Percentiles rank a stretch among this genome's conserved stretches.
phyloP scores from a whole-genome alignment of 2,329 filamentous ascomycete genomes.

The Stagonosporopsis rhizophila region DNA sequence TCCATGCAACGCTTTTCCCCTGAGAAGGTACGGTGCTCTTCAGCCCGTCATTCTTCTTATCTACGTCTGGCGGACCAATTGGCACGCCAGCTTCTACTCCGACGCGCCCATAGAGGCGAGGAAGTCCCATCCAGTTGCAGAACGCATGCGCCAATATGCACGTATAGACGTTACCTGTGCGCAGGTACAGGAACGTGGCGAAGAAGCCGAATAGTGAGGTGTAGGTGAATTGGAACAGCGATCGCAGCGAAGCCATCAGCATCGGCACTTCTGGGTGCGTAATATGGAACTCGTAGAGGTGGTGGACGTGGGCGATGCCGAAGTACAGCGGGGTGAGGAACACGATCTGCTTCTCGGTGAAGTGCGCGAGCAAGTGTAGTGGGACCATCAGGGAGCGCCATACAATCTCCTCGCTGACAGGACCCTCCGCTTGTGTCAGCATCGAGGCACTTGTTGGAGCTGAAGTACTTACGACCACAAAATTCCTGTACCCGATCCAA shows the following conservation, averaged over 20 bases:
- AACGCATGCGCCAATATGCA: slow-evolving; percentile 82
- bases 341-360: slow-evolving; percentile 64
- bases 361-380: slow-evolving; percentile 74
- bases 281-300: slow-evolving; percentile 92
- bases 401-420: slow-evolving; percentile 89
- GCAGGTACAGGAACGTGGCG: slow-evolving; percentile 85
- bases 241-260: slow-evolving; percentile 69
- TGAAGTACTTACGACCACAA: slow-evolving; percentile 72
- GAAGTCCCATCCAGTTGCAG: slow-evolving; percentile 92
- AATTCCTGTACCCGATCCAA: slow-evolving; percentile 86
- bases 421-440: slow-evolving; percentile 59
- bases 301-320: slow-evolving; percentile 90
- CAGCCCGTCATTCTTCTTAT: slow-evolving; percentile 49
- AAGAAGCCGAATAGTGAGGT: slow-evolving; percentile 95
- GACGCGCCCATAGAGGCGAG: slow-evolving; percentile 82
- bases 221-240: slow-evolving; percentile 84
- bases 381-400: slow-evolving; percentile 89
- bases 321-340: slow-evolving; percentile 89
- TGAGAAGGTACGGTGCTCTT: slow-evolving; percentile 29
- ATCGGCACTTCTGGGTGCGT: slow-evolving; percentile 75
- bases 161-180: slow-evolving; percentile 80
- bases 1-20: slow-evolving; percentile 65
- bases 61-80: slow-evolving; percentile 44
- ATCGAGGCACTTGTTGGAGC: neutral
- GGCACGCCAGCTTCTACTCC: slow-evolving; percentile 58